Conservation (phyloP, 129 eudicot genomes). For the Calendula officinalis region DNA sequence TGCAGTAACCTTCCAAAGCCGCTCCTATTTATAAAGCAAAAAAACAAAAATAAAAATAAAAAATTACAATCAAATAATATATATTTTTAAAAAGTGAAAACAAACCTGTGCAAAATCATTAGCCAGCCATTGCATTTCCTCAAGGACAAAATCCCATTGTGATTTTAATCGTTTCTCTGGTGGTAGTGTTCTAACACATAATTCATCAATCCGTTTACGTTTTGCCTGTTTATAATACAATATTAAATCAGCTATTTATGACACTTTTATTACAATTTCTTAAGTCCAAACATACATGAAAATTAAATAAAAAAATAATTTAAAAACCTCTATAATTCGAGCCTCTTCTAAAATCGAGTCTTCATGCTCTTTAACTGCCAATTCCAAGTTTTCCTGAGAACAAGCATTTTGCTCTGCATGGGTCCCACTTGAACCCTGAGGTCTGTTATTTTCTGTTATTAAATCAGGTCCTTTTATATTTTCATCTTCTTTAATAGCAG, state of each 20-base stretch:
- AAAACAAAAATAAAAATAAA: neutral
- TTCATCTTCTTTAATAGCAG: slow-evolving; percentile 22
- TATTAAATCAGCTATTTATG: slow-evolving; percentile 26
- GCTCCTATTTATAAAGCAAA: slow-evolving; percentile 59
- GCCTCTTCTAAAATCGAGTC: slow-evolving; percentile 89
- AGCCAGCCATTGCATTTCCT: slow-evolving; percentile 97
- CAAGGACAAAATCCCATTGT: slow-evolving; percentile 94
- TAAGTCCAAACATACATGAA: neutral
- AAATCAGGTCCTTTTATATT: too few relatives aligned
- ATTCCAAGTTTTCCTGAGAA: slow-evolving; percentile 35
- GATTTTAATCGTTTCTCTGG: slow-evolving; percentile 50
- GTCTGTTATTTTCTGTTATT: slow-evolving; percentile 1
- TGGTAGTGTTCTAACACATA: slow-evolving; percentile 48
- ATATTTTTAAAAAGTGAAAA: slow-evolving; percentile 1
- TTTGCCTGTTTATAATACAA: slow-evolving; percentile 58
- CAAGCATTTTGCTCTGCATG: slow-evolving; percentile 42
- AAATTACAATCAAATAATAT: slow-evolving; percentile 4
- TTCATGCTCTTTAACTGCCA: slow-evolving; percentile 62
- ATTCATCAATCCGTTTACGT: slow-evolving; percentile 79
- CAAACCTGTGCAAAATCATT: slow-evolving; percentile 98
- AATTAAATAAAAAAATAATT: neutral
- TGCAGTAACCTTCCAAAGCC: slow-evolving; percentile 81
- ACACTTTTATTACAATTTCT: neutral
- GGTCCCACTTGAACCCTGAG: slow-evolving; percentile 30
- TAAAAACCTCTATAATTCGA: slow-evolving; percentile 69